Percentiles rank a stretch among this genome's conserved stretches.
Conservation (phyloP, 169 alveolate species). For the Babesia sp. region DNA sequence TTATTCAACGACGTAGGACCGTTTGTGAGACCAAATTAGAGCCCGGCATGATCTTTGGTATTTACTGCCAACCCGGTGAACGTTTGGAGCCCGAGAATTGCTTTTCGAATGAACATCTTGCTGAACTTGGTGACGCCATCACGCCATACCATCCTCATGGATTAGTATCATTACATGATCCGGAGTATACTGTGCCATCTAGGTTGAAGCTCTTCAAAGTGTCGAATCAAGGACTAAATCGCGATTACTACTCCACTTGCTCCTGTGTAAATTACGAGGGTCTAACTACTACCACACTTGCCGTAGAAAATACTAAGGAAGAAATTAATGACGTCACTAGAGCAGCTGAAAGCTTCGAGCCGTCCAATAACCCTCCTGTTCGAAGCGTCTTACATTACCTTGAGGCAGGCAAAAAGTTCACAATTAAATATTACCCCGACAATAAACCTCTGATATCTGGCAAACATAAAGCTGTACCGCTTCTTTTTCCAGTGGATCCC, state of each 20-base stretch:
- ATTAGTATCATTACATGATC: background rate
- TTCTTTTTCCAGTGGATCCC: background rate
- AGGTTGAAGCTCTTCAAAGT: constrained; percentile 32
- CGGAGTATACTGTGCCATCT: background rate
- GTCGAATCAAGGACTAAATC: background rate
- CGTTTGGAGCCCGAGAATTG: constrained; percentile 29
- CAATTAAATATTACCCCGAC: background rate
- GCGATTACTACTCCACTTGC: constrained; percentile 17
- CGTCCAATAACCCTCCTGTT: background rate
- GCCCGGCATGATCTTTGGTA: constrained; percentile 65
- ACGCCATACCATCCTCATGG: background rate
- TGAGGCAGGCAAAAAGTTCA: background rate
- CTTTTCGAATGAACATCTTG: background rate
- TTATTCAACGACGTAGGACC: too few species aligned
- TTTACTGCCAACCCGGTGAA: constrained; percentile 59
- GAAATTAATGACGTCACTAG: background rate
- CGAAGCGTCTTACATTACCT: background rate
- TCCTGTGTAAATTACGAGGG: constrained; percentile 11
- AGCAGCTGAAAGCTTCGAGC: background rate
- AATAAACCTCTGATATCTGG: background rate
- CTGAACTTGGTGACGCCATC: background rate
- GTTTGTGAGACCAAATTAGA: constrained; percentile 21
- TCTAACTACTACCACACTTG: background rate
- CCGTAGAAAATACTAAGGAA: background rate
- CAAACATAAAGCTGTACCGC: background rate